phyloP scores from a whole-genome alignment of 495 filamentous ascomycete genomes.

The Daldinia caldariorum region DNA sequence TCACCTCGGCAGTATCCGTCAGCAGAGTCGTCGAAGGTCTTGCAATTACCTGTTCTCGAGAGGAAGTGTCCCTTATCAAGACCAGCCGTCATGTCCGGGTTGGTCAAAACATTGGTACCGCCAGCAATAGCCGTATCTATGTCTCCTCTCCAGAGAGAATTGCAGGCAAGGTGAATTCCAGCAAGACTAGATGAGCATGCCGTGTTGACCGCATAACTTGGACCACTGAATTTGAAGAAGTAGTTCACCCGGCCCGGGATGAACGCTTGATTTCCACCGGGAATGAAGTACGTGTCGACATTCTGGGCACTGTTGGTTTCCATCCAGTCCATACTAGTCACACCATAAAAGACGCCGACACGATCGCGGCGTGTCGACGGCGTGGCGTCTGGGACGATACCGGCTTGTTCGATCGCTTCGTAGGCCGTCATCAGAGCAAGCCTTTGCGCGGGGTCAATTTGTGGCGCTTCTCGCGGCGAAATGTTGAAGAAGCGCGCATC shows the following conservation, averaged over 20 bases:
- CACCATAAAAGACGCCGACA: constrained; percentile 85
- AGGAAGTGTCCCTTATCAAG: constrained; percentile 53
- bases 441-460: constrained; percentile 83
- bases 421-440: constrained; percentile 79
- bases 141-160: constrained; percentile 74
- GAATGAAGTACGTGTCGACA: constrained; percentile 83
- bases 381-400: constrained; percentile 77
- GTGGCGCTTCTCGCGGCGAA: constrained; percentile 56
- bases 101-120: constrained; percentile 71
- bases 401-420: constrained; percentile 84
- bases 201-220: constrained; percentile 54
- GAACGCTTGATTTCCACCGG: constrained; percentile 80
- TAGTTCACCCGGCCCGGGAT: constrained; percentile 57
- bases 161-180: constrained; percentile 52
- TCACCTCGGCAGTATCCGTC: constrained; percentile 75
- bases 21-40: constrained; percentile 40
- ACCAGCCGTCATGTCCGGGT: constrained; percentile 76
- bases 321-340: constrained; percentile 82
- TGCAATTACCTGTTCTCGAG: constrained; percentile 44
- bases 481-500: constrained; percentile 72
- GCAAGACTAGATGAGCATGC: constrained; percentile 60
- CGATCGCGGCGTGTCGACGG: constrained; percentile 64
- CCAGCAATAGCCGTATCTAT: constrained; percentile 70
- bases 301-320: constrained; percentile 78
- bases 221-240: constrained; percentile 56